A percentile compares a stretch with the other conserved stretches of the same genome.
Conservation (phyloP, 2,329 filamentous ascomycete genomes). For the Neofusicoccum laricinum region DNA sequence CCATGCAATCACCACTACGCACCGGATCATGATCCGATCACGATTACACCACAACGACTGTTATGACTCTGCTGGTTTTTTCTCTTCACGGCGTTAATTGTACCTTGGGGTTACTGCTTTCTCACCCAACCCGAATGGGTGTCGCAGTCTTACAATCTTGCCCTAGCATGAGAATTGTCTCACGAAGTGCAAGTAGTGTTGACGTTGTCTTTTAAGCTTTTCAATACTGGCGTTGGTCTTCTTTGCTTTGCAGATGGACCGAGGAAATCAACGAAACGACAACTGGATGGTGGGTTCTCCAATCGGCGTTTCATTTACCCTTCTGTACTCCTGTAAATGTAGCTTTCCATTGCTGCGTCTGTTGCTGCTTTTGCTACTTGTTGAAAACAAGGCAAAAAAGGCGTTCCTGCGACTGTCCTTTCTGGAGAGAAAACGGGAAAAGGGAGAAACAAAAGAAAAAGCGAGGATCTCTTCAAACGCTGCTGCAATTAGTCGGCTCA, state of each 20-base stretch:
- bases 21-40: neutral
- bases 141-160: neutral
- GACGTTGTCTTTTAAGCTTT: no score
- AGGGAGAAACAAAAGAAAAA: neutral
- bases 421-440: neutral
- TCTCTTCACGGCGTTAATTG: neutral
- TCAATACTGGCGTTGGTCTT: no score
- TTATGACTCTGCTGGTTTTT: neutral
- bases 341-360: neutral
- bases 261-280: neutral
- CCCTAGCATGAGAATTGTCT: neutral
- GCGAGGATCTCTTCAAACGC: neutral
- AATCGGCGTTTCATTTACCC: neutral
- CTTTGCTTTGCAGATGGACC: no score
- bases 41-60: neutral
- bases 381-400: neutral
- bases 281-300: neutral
- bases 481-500: neutral
- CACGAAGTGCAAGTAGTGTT: no score
- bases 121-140: neutral
- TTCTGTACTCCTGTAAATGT: neutral
- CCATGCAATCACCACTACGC: neutral
- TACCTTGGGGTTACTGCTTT: neutral
- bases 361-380: neutral
- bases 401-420: neutral